Percentiles rank a stretch among this genome's conserved stretches.
These are phyloP conservation scores for Plasmodium knowlesi DNA, from an alignment of 169 alveolate genomes.

Conservation along the genomic window DNA sequence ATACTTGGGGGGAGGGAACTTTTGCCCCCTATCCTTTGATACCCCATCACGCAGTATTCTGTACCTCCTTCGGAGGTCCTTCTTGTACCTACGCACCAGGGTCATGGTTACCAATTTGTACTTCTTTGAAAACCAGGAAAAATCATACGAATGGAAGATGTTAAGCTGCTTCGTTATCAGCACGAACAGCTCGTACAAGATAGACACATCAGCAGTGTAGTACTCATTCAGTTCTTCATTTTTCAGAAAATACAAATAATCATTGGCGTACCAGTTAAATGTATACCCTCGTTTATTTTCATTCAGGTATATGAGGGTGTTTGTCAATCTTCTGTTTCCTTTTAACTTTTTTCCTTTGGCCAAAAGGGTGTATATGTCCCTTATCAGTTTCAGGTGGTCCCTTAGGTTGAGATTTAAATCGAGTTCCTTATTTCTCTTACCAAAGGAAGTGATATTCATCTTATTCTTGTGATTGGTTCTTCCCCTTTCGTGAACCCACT, in stretches of 20 bases:
- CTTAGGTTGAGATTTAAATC: conserved; percentile 40
- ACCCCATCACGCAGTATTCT: background rate
- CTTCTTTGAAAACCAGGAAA: conserved; percentile 56
- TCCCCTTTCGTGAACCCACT: background rate
- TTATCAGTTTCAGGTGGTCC: conserved; percentile 34
- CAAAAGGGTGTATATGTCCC: conserved; percentile 12
- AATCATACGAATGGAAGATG: conserved; percentile 52
- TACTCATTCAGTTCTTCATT: conserved; percentile 25
- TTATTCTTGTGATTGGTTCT: background rate
- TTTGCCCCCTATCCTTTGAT: background rate
- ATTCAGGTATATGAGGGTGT: conserved; percentile 40
- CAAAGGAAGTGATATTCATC: background rate
- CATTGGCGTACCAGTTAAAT: conserved; percentile 57
- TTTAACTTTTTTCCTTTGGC: conserved; percentile 35
- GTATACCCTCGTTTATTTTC: conserved; percentile 34
- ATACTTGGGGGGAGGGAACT: background rate
- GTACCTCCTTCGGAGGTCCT: conserved; percentile 32
- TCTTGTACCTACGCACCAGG: conserved; percentile 52
- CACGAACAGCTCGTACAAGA: conserved; percentile 54
- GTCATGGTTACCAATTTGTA: conserved; percentile 52
- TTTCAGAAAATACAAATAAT: conserved; percentile 48
- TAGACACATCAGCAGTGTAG: conserved; percentile 26
- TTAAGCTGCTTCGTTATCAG: conserved; percentile 24
- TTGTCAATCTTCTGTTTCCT: conserved; percentile 10
- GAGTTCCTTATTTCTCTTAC: conserved; percentile 12